Percentiles rank a stretch among this genome's conserved stretches.
phyloP scores from a whole-genome alignment of 78 protist species.

The Dictyostelium capitatum region DNA sequence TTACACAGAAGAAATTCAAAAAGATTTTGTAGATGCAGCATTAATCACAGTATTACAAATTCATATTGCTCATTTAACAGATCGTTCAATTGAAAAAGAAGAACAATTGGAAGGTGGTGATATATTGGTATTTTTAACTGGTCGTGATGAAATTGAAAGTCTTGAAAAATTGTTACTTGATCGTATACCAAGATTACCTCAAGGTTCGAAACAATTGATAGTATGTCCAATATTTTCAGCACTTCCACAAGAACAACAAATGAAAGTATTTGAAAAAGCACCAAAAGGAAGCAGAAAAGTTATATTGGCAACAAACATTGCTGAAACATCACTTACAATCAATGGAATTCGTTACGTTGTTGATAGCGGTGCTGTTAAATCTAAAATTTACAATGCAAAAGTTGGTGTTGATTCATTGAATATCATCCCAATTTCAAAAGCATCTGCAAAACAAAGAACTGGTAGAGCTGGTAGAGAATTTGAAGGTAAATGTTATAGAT shows the following conservation, averaged over 20 bases:
- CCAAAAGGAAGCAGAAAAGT: slow-evolving; percentile 94
- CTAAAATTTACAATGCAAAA: slow-evolving; percentile 58
- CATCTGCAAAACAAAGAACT: slow-evolving; percentile 89
- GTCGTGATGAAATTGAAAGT: slow-evolving; percentile 94
- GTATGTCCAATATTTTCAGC: slow-evolving; percentile 87
- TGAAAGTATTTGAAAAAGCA: slow-evolving; percentile 90
- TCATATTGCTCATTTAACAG: slow-evolving; percentile 92
- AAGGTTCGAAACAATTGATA: slow-evolving; percentile 20
- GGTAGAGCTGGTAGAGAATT: slow-evolving; percentile 94
- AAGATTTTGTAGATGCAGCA: slow-evolving; percentile 83
- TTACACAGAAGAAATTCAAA: slow-evolving; percentile 68
- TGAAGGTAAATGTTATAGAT: slow-evolving; percentile 72
- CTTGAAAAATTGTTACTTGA: slow-evolving; percentile 55
- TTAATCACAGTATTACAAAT: slow-evolving; percentile 84
- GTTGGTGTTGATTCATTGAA: slow-evolving; percentile 88
- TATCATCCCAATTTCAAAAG: slow-evolving; percentile 86
- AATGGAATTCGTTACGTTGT: slow-evolving; percentile 92
- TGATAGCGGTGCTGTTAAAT: slow-evolving; percentile 94
- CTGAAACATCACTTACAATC: slow-evolving; percentile 98
- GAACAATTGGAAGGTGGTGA: slow-evolving; percentile 92
- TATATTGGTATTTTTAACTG: slow-evolving; percentile 95
- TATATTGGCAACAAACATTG: slow-evolving; percentile 97
- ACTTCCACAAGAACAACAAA: slow-evolving; percentile 87
- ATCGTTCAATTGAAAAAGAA: slow-evolving; percentile 91
- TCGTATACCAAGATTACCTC: slow-evolving; percentile 56